phyloP scores from a whole-genome alignment of 441 rosid genomes.

The Mallotus japonicus region DNA sequence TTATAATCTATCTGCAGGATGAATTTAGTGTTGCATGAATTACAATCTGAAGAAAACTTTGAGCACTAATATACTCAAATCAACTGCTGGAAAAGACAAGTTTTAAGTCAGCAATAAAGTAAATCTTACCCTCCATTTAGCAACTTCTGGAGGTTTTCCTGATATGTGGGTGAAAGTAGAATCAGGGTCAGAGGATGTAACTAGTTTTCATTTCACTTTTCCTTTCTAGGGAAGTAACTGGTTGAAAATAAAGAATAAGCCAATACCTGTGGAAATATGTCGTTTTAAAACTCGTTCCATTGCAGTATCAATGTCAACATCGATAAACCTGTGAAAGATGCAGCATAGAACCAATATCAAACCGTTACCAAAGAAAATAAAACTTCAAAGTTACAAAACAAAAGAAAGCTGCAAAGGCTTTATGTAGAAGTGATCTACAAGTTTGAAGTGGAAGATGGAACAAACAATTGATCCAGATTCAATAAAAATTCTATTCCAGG shows the following conservation, averaged over 20 bases:
- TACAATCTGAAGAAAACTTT: neutral
- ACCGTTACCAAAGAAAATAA: slow-evolving; percentile 11
- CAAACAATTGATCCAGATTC: neutral
- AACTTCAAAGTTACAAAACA: slow-evolving; percentile 2
- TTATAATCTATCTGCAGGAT: slow-evolving; percentile 69
- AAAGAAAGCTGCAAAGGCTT: neutral
- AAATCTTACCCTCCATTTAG: slow-evolving; percentile 74
- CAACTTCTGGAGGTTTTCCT: slow-evolving; percentile 78
- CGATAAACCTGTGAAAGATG: slow-evolving; percentile 58
- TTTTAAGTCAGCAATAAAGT: neutral
- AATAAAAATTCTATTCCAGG: neutral
- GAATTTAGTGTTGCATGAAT: neutral
- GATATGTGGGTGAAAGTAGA: neutral
- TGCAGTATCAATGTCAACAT: slow-evolving; percentile 63
- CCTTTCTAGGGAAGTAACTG: neutral
- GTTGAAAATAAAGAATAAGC: slow-evolving; percentile 9
- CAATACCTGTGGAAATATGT: slow-evolving; percentile 74
- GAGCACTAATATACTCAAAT: neutral
- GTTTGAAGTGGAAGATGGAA: neutral
- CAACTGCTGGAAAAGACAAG: neutral
- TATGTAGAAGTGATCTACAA: neutral
- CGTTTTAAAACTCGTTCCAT: slow-evolving; percentile 75
- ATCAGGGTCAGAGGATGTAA: neutral
- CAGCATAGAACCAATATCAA: slow-evolving; percentile 10
- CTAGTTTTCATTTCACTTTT: neutral